A percentile compares a stretch with the other conserved stretches of the same genome.
phyloP scores from a whole-genome alignment of 345 rosid species.

The Mangifera indica region DNA sequence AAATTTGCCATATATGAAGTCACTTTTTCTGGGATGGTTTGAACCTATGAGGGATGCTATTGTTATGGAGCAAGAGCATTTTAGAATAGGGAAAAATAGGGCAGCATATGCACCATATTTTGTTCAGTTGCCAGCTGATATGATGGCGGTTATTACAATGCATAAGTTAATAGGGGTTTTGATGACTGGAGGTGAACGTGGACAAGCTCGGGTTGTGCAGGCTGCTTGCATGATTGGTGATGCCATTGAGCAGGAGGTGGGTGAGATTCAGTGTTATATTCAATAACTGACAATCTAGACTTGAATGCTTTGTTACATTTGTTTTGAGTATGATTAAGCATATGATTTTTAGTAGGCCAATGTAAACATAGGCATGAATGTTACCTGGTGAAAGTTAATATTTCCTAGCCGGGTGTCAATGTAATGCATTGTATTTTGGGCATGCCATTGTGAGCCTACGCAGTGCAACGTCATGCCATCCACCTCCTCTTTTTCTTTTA shows the following conservation, averaged over 20 bases:
- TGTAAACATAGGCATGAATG: neutral
- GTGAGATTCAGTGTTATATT: constrained; percentile 18
- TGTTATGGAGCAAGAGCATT: constrained; percentile 62
- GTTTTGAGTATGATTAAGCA: neutral
- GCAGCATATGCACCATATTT: constrained; percentile 49
- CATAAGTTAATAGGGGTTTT: constrained; percentile 71
- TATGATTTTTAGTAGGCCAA: neutral
- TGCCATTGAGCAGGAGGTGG: constrained; percentile 95
- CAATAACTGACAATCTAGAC: neutral
- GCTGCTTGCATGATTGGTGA: constrained; percentile 81
- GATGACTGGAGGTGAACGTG: constrained; percentile 80
- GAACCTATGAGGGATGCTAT: constrained; percentile 83
- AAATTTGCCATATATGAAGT: constrained; percentile 82
- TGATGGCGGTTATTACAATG: constrained; percentile 92
- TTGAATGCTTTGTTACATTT: neutral
- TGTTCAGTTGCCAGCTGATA: constrained; percentile 83
- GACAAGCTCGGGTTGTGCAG: constrained; percentile 64
- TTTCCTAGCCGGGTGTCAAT: too few relatives aligned
- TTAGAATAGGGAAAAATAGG: constrained; percentile 52
- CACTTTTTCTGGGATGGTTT: constrained; percentile 95
- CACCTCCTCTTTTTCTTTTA: constrained; percentile 8
- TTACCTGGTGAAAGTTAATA: neutral
- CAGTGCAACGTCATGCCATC: neutral
- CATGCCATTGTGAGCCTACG: constrained; percentile 13
- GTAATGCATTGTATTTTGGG: neutral